Evolutionary conservation across 2,329 filamentous ascomycete species (phyloP), one percentile per base, ranked within the genome.

Genomic region (Endoconidiophora laricicola): DNA sequence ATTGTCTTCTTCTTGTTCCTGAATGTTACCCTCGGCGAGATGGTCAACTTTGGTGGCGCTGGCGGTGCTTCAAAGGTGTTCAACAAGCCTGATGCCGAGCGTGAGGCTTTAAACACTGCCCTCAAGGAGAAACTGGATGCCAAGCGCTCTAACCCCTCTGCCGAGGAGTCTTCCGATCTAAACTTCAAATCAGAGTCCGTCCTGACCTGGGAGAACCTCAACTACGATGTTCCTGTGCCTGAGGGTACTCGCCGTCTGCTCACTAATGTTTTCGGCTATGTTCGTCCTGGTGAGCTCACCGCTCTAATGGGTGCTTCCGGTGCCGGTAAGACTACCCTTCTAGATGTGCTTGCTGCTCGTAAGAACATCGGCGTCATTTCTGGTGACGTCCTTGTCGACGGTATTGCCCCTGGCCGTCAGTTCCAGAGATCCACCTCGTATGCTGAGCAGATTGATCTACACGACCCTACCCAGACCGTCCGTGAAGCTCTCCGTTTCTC

Each of bases 161-260:
- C 44, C n/a, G 67, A 69, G 14, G 61, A 67, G 6, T 65, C 65
- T 0, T 63, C 68, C 3, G 69, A 75, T n/a, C 64, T 80, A 33
- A 73, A 63, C 38, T 76, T 80, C 52, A 65, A 69, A 2, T 80
- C 77, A 0, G 71, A 73, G 57, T 76, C 79, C 36, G 69, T 86
- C n/a, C 71, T 94, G 53, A 94, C 87, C 0, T 94, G 86, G 83
- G 83, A 90, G 61, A 71, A 83, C 55, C 77, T 95, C 54, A 85
- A 81, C 59, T 94, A 94, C 61, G 76, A 81, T 52, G 78, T 82
- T 0, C 76, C 76, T 0, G 70, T 78, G 3, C 68, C 74, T 0
- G 72, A 70, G 3, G 76, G 74, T 2, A 72, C 68, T 3, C 68
- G 73, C 7, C 70, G 72, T 3, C 69, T 80, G 4, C 69, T 80